These are phyloP conservation scores for Blastobotrys proliferans DNA, from an alignment of 1,139 yeast genomes.

Conservation along the genomic window DNA sequence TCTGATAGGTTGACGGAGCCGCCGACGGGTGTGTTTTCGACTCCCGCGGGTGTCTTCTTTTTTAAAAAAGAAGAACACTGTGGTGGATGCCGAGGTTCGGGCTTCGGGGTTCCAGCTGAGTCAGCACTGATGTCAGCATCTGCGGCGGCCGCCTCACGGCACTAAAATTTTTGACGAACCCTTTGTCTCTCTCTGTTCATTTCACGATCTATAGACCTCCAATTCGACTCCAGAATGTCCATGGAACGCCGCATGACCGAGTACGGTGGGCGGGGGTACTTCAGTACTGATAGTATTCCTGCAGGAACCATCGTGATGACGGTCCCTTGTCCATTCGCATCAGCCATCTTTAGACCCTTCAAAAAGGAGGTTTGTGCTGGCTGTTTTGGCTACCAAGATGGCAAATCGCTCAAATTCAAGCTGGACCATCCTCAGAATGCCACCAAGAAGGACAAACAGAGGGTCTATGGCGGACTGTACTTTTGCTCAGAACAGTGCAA, in stretches of 20 bases:
- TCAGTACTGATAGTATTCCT: conserved; percentile 37
- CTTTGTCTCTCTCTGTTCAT: no score
- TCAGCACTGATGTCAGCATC: no score
- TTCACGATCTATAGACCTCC: no score
- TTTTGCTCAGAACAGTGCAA: conserved; percentile 53
- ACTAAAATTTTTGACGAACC: no score
- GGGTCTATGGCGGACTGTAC: conserved; percentile 45
- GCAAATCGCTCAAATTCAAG: conserved; percentile 43
- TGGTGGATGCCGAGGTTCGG: no score
- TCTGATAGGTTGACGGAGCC: no score
- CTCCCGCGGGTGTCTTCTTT: no score
- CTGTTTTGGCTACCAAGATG: conserved; percentile 52
- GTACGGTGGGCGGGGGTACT: conserved; percentile 62
- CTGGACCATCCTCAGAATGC: conserved; percentile 15
- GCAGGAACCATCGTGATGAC: conserved; percentile 41
- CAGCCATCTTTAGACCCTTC: conserved; percentile 50
- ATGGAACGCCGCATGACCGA: conserved; percentile 24
- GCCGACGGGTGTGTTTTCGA: no score
- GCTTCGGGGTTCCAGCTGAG: no score
- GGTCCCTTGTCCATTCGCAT: conserved; percentile 44
- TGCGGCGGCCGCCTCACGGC: no score
- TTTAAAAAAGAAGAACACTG: no score
- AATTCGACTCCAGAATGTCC: no score
- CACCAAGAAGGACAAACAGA: conserved; percentile 13
- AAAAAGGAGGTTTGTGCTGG: conserved; percentile 61